These are phyloP conservation scores for Leptographium flavum DNA, from an alignment of 2,329 filamentous ascomycete genomes.

Conservation along the genomic window DNA sequence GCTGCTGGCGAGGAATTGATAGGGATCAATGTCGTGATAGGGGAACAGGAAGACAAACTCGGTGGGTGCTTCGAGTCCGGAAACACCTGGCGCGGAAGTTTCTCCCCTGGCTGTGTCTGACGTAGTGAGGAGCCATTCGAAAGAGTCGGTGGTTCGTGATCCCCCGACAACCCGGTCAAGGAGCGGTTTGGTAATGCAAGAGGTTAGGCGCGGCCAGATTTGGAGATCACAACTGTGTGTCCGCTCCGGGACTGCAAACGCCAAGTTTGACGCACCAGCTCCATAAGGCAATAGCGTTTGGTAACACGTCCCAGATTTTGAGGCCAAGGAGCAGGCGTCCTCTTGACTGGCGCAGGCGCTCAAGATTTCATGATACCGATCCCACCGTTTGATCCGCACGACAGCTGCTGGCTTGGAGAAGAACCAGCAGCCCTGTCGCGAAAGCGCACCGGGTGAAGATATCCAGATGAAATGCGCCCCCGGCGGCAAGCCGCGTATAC, in stretches of 20 bases:
- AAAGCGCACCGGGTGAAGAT: conserved; percentile 30
- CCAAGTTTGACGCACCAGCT: background rate
- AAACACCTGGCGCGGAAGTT: conserved; percentile 21
- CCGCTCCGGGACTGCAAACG: too few relatives aligned
- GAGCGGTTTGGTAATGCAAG: conserved; percentile 27
- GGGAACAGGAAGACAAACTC: conserved; percentile 35
- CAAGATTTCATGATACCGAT: conserved; percentile 39
- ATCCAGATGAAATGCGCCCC: conserved; percentile 49
- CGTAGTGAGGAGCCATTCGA: conserved; percentile 38
- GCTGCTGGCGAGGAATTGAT: conserved; percentile 14
- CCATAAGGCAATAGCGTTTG: conserved; percentile 31
- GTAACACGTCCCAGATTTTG: conserved; percentile 23
- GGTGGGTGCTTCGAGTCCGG: conserved; percentile 13
- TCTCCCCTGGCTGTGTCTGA: conserved; percentile 35
- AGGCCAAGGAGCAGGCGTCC: conserved; percentile 31
- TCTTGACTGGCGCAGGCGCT: conserved; percentile 27
- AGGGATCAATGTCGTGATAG: conserved; percentile 27
- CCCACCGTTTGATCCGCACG: conserved; percentile 38
- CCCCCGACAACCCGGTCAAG: conserved; percentile 33
- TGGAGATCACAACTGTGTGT: conserved; percentile 2
- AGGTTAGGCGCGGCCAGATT: conserved; percentile 40
- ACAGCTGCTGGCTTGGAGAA: conserved; percentile 20
- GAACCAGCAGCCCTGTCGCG: conserved; percentile 46
- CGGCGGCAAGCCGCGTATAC: conserved; percentile 38
- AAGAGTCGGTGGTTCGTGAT: conserved; percentile 12